Evolutionary conservation across 129 eudicot species (phyloP), one percentile per base, ranked within the genome.

Genomic region (Scalesia atractyloides): DNA sequence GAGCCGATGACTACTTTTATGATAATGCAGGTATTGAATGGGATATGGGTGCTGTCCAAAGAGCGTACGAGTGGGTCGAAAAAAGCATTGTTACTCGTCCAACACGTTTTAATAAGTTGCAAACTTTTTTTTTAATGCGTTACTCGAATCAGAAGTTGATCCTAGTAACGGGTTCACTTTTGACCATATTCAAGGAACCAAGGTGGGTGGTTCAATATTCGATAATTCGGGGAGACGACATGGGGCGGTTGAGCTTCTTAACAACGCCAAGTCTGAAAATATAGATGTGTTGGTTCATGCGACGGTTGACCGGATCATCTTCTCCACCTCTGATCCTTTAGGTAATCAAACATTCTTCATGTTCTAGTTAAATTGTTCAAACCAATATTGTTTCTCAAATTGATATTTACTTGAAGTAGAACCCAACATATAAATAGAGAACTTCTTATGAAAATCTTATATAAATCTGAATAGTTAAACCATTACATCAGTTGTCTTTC

Each of bases 151-250:
- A 5, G 75, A 74, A 34, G 48, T 80, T 46, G 24, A 15, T 64
- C 84, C 84, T 0, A 41, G 36, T 0, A 79, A 83, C 37, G 87
- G 87, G 15, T 75, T 36, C 67, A 79, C 63, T 18, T 56, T 83
- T 22, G 82, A 83, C 7, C 84, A 83, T 51, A 24, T 69, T 26
- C 36, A 39, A 43, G 84, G 87, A 5, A 75, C 84, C 13, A 83
- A 84, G 72, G 22, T 69, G 34, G 43, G 78, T n/a, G 77, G 82
- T 51, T 57, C 73, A 9, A 76, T 78, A 19, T 84, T 80, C n/a
- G 88, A 84, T 68, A 73, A 13, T 20, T 75, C 75, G 7, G 88
- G 88, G 34, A 77, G 72, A 63, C 75, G 85, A 57, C 75, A 84
- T 76, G 84, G 84, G 0, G 77, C 85, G 5, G 80, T 71, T 37